Percentiles rank a stretch among this genome's conserved stretches.
Conservation (phyloP, 805 yeast genomes). For the Wickerhamomyces rabaulensis region DNA sequence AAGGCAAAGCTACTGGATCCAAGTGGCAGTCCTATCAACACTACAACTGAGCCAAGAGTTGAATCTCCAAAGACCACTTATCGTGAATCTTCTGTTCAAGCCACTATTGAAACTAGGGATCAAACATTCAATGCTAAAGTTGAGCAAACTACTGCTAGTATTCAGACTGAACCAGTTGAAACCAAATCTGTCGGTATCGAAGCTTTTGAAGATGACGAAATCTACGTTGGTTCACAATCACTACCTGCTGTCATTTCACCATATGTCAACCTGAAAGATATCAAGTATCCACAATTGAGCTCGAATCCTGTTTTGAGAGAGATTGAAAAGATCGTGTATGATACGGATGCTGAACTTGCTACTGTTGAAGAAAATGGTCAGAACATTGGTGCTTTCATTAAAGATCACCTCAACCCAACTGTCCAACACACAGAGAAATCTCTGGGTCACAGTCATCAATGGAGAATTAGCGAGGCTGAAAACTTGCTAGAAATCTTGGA, state of each 20-base stretch:
- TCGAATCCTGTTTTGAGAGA: conserved; percentile 11
- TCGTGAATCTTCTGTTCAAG: not conserved
- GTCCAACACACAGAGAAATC: conserved; percentile 25
- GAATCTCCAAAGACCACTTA: not conserved
- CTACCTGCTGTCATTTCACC: conserved; percentile 15
- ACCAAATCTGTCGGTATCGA: conserved; percentile 4
- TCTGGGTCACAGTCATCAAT: conserved; percentile 26
- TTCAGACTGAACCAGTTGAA: conserved; percentile 15
- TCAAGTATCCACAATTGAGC: conserved; percentile 20
- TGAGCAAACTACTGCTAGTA: not conserved
- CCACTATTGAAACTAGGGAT: not conserved
- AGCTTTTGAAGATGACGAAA: conserved; percentile 30
- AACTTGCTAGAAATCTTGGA: conserved; percentile 9
- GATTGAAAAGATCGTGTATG: conserved; percentile 19
- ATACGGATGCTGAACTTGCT: conserved; percentile 28
- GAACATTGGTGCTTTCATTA: conserved; percentile 24
- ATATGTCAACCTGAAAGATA: conserved; percentile 15
- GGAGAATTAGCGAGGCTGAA: conserved; percentile 32
- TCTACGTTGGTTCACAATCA: conserved; percentile 20
- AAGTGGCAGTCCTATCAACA: conserved; percentile 7
- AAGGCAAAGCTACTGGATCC: conserved; percentile 9
- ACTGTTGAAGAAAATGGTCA: conserved; percentile 27
- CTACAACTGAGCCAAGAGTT: not conserved
- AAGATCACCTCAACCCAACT: conserved; percentile 26
- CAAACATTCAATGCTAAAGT: conserved; percentile 2